Conservation (phyloP, 2,329 filamentous ascomycete species). For the Ambrosiella xylebori region DNA sequence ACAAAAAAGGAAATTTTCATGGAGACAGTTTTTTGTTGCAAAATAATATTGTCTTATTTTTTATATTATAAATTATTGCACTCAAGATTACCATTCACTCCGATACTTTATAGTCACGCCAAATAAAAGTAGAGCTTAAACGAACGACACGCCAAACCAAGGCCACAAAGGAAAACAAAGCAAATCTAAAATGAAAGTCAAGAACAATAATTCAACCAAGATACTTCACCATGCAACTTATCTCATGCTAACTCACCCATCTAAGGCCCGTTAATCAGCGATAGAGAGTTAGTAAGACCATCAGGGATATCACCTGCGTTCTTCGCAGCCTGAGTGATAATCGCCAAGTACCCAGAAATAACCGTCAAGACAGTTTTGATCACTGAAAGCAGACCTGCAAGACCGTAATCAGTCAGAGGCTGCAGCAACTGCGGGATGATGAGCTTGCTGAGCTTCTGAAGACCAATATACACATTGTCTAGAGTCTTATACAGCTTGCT, state of each 20-base stretch:
- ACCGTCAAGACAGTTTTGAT: slow-evolving; percentile 3
- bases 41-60: no score
- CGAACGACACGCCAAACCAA: no score
- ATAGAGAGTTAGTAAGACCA: neutral
- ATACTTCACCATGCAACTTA: no score
- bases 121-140: no score
- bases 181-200: no score
- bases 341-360: neutral
- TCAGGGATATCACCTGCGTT: neutral
- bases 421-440: slow-evolving; percentile 1
- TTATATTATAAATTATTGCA: no score
- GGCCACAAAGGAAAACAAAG: no score
- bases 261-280: neutral
- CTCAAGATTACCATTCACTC: no score
- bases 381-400: slow-evolving; percentile 3
- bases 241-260: neutral
- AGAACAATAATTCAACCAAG: no score
- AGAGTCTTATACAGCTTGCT: slow-evolving; percentile 5
- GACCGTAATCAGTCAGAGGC: neutral
- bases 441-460: neutral
- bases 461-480: neutral
- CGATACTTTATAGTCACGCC: no score
- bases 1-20: no score
- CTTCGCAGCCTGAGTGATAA: slow-evolving; percentile 1
- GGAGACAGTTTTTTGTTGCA: no score